These are phyloP conservation scores for Eimeria acervulina DNA, from an alignment of 169 alveolate genomes.

Conservation along the genomic window DNA sequence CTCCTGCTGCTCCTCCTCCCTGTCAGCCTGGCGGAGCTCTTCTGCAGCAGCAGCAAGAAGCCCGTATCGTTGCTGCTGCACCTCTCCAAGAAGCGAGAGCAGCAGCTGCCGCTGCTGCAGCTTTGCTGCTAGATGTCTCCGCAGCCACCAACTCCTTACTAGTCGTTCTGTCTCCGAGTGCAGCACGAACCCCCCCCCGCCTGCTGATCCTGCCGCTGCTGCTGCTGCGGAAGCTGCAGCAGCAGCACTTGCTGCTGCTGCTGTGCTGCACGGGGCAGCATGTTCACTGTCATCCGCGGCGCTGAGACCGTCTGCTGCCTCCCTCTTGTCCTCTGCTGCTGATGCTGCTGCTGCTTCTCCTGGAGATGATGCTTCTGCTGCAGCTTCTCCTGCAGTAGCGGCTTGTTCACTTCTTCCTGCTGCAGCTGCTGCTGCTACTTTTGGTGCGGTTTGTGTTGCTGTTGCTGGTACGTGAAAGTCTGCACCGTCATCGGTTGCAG, in stretches of 20 bases:
- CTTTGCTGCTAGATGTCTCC: constrained; percentile 69
- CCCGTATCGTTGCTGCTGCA: constrained; percentile 67
- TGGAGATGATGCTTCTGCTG: neutral
- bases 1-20: constrained; percentile 69
- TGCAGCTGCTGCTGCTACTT: constrained; percentile 24
- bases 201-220: constrained; percentile 56
- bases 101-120: constrained; percentile 78
- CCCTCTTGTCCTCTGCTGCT: constrained; percentile 34
- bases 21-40: constrained; percentile 7
- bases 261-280: constrained; percentile 1
- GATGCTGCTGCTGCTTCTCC: constrained; percentile 50
- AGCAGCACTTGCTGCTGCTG: constrained; percentile 28
- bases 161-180: constrained; percentile 66
- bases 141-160: constrained; percentile 56
- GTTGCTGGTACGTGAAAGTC: neutral
- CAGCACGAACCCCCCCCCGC: constrained; percentile 19
- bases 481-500: constrained; percentile 35
- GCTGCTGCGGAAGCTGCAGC: constrained; percentile 23
- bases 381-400: neutral
- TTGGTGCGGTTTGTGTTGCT: neutral
- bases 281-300: neutral
- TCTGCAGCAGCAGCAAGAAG: constrained; percentile 65
- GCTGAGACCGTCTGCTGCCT: neutral
- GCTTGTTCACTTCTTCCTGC: neutral
- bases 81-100: constrained; percentile 68